These are phyloP conservation scores for Cucumis cinereus DNA, from an alignment of 306 rosid genomes.

Conservation along the genomic window DNA sequence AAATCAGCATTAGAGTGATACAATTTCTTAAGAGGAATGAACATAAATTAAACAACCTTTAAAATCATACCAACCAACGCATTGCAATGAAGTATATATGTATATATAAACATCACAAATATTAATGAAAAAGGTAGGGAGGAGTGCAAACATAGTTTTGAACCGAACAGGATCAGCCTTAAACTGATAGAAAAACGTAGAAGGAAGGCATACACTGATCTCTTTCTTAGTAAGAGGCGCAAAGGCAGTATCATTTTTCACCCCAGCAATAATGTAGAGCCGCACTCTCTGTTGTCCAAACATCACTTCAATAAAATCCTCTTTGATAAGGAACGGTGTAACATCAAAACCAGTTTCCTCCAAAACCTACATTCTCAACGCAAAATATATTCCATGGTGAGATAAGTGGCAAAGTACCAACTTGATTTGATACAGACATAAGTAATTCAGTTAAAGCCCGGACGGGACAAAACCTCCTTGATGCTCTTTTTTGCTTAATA, in stretches of 20 bases:
- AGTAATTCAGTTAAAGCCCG: background rate
- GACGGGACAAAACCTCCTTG: background rate
- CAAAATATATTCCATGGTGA: background rate
- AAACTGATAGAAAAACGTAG: background rate
- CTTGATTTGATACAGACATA: background rate
- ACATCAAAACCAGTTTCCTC: conserved; percentile 98
- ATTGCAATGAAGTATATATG: background rate
- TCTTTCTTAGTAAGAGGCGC: conserved; percentile 96
- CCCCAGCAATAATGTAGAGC: conserved; percentile 83
- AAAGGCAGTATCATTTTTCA: conserved; percentile 79
- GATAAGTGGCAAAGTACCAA: conserved; percentile 7
- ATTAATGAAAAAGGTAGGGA: background rate
- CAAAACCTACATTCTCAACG: conserved; percentile 50
- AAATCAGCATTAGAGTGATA: background rate
- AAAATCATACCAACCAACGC: background rate
- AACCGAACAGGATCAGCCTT: background rate
- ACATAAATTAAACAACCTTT: background rate
- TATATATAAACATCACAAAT: background rate
- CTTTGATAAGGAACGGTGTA: conserved; percentile 49
- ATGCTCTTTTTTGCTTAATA: background rate
- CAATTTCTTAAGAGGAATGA: background rate
- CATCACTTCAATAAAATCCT: conserved; percentile 61
- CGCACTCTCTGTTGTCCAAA: conserved; percentile 96
- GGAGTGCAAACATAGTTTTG: background rate
- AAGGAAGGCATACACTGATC: conserved; percentile 73